A percentile compares a stretch with the other conserved stretches of the same genome.
phyloP scores from a whole-genome alignment of 176 grass and related monocot species.

The Triticum dicoccoides region DNA sequence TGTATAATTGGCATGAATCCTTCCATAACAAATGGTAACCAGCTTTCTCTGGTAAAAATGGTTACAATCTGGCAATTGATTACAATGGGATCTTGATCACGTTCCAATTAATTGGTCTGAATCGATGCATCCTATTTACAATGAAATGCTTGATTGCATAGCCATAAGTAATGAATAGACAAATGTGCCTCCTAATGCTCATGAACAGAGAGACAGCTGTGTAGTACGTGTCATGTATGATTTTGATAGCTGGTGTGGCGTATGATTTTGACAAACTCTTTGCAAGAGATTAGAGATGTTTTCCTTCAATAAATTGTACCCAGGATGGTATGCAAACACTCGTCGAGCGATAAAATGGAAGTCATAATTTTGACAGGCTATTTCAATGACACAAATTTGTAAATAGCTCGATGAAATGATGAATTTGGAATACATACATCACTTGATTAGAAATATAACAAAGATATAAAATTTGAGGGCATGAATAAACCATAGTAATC shows the following conservation, averaged over 20 bases:
- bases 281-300: background rate
- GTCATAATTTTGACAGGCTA: background rate
- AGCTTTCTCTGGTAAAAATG: background rate
- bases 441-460: background rate
- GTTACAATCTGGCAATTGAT: too few species aligned
- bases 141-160: background rate
- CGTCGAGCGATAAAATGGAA: background rate
- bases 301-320: background rate
- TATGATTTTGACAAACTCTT: background rate
- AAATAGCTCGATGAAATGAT: background rate
- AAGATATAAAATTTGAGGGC: background rate
- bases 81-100: background rate
- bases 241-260: background rate
- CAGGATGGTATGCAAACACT: background rate
- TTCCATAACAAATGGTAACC: background rate
- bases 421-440: background rate
- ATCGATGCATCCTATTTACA: background rate
- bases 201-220: background rate
- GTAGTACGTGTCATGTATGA: background rate
- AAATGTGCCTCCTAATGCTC: background rate
- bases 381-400: background rate
- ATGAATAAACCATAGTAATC: background rate
- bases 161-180: background rate
- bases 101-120: background rate
- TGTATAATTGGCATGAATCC: too few species aligned